A percentile compares a stretch with the other conserved stretches of the same genome.
phyloP scores from a whole-genome alignment of 1,139 yeast genomes.

The Hansenula sp. region DNA sequence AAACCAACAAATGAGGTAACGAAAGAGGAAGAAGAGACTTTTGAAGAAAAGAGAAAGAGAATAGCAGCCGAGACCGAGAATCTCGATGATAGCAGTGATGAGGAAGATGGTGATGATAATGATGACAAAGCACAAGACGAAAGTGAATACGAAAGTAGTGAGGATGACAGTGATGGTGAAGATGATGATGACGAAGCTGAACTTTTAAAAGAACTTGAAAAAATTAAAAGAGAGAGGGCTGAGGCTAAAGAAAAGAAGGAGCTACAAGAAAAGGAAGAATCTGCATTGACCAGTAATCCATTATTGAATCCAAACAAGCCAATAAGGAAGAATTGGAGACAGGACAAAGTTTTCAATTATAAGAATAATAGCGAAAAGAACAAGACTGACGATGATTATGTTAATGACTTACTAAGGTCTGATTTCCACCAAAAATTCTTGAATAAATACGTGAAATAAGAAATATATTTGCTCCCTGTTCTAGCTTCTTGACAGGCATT shows the following conservation, averaged over 20 bases:
- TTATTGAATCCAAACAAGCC: slow-evolving; percentile 29
- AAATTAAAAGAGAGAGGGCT: slow-evolving; percentile 43
- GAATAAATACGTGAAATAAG: slow-evolving; percentile 56
- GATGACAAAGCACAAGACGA: slow-evolving; percentile 17
- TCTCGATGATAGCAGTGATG: slow-evolving; percentile 18
- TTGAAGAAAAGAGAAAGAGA: slow-evolving; percentile 11
- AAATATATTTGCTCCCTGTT: too few species aligned
- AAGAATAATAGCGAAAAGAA: slow-evolving; percentile 27
- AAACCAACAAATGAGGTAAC: slow-evolving; percentile 7
- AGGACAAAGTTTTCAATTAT: slow-evolving; percentile 33
- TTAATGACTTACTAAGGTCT: slow-evolving; percentile 66
- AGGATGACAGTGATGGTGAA: slow-evolving; percentile 20
- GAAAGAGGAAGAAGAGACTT: slow-evolving; percentile 13
- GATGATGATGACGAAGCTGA: slow-evolving; percentile 35
- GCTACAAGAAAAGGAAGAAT: slow-evolving; percentile 31
- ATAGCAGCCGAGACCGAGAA: slow-evolving; percentile 14
- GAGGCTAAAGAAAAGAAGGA: slow-evolving; percentile 28
- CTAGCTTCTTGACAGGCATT: too few species aligned
- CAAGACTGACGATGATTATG: slow-evolving; percentile 33
- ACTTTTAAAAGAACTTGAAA: slow-evolving; percentile 50
- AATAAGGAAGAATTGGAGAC: slow-evolving; percentile 52
- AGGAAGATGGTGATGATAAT: slow-evolving; percentile 22
- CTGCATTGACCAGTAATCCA: slow-evolving; percentile 41
- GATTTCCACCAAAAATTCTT: slow-evolving; percentile 71
- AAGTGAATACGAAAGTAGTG: slow-evolving; percentile 24